Base-by-base conservation (phyloP, 2,329 filamentous ascomycete genomes). In the Sordariomycetes sp. region DNA sequence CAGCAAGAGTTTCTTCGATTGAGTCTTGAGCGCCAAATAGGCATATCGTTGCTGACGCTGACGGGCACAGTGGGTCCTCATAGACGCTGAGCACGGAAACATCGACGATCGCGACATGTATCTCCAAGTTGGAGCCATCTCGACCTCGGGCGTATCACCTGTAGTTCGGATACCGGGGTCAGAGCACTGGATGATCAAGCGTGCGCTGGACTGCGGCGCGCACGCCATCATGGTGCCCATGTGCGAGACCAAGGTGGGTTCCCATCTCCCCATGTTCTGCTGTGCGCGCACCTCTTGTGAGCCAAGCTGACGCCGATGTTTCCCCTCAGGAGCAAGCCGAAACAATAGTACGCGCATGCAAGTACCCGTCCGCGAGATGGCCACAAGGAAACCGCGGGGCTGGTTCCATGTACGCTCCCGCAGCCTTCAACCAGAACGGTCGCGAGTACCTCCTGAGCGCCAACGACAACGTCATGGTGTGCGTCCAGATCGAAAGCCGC, bases 51-150 rank as follows among this genome's bases (percentile, higher is more conserved):
- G n/a, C n/a, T n/a, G n/a, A n/a, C n/a, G n/a, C n/a, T n/a, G n/a
- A n/a, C n/a, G n/a, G n/a, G n/a, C n/a, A 30, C 26, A 42, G 34
- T 78, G 74, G 62, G 66, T 81, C 4, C 61, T 77, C 46, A 67
- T 65, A 34, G 64, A 63, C 38, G 58, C 58, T 27, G 63, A 61
- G 37, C 63, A 66, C 41, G 62, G 62, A 11, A 60, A 55, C 38
- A 57, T 64, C 35, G 55, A 55, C 21, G 61, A 64, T 40, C 50
- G 53, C 28, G 47, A 53, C 8, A 64, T 63, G 62, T 53, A 66
- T 46, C 63, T 65, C 42, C 57, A 58, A 6, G 60, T 66, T 7
- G 57, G 58, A n/a, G 65, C 59, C 8, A 59, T 64, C 25, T 49
- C 60, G 21, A 52, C 57, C 3, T 48, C 56, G 8, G 58, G 58